Evolutionary conservation across 306 rosid genomes (phyloP), one percentile per base, ranked within the genome.

Genomic region (Vigna unguiculata): DNA sequence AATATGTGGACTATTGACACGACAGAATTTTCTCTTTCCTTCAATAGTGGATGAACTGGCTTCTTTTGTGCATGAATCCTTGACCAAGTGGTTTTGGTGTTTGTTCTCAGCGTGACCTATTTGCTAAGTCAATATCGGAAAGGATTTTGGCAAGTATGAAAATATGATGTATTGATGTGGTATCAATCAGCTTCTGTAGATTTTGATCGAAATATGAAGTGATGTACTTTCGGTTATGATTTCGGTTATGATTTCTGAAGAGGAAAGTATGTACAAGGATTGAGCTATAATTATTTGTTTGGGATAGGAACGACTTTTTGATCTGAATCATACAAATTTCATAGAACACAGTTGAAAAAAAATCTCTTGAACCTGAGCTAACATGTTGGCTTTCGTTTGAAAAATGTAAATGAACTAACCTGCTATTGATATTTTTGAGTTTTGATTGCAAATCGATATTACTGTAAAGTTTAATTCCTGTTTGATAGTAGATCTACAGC

Each of bases 21-120:
- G 21, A 51, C 46, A 41, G 32, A 28, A 15, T 43, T 15, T 34
- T 6, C 3, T 12, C 13, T n/a, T 72, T 51, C 55, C 57, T 66
- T 72, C 17, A 21, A 24, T 61, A 24, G 19, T 34, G 58, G 32
- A 53, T 24, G 38, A 20, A 74, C 38, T 70, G 48, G 53, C 67
- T 79, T 75, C 51, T 54, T 40, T 51, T 62, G 71, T 52, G 71
- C 63, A 38, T 60, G 80, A 71, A 46, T 62, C 47, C 20, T 19
- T 43, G 69, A 61, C 59, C 13, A 62, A 16, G 80, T 34, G 55
- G 55, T 73, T 81, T 4, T 64, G 78, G 19, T 76, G 47, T 55
- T 6, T 30, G 2, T 38, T 45, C 24, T 47, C 66, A 1, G 45
- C 34, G 32, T 14, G 36, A 64, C 71, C 72, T 70, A 64, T 69